Conservation (phyloP, 768 basidiomycete species). For the Boletus vinaceobasis region DNA sequence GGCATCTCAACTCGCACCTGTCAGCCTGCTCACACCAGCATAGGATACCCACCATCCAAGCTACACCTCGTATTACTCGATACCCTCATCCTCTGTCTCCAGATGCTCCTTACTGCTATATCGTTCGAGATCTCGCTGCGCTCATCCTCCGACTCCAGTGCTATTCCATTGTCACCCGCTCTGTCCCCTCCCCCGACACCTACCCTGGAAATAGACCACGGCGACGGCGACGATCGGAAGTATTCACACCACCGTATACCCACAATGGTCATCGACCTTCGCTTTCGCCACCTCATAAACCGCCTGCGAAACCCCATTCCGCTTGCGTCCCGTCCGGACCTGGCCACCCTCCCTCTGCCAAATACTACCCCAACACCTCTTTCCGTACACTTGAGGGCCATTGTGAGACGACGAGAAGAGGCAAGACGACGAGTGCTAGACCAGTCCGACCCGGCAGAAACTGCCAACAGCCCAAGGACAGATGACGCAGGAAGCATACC, state of each 20-base stretch:
- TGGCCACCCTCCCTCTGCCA: constrained; percentile 51
- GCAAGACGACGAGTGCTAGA: constrained; percentile 34
- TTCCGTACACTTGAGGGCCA: constrained; percentile 45
- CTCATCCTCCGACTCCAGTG: constrained; percentile 41
- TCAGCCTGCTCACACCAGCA: constrained; percentile 9
- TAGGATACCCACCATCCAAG: constrained; percentile 62
- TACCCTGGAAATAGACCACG: constrained; percentile 23
- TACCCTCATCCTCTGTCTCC: constrained; percentile 62
- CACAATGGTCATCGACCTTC: constrained; percentile 63
- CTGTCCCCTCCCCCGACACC: constrained; percentile 19
- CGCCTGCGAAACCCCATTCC: constrained; percentile 57
- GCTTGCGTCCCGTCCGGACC: constrained; percentile 25
- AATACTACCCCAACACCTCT: constrained; percentile 56
- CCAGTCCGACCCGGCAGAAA: constrained; percentile 19
- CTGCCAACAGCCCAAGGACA: constrained; percentile 31
- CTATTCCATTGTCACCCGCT: constrained; percentile 27
- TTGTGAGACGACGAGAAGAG: constrained; percentile 49
- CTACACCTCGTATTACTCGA: constrained; percentile 65
- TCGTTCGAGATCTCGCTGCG: constrained; percentile 56
- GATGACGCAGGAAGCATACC: constrained; percentile 38
- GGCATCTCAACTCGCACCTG: constrained; percentile 22
- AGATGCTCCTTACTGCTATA: constrained; percentile 62
- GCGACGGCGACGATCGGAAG: constrained; percentile 17
- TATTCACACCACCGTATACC: constrained; percentile 26
- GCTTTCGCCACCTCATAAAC: constrained; percentile 47